Evolutionary conservation across 2,329 filamentous ascomycete genomes (phyloP), one percentile per base, ranked within the genome.

Genomic region (Hortaea werneckii): DNA sequence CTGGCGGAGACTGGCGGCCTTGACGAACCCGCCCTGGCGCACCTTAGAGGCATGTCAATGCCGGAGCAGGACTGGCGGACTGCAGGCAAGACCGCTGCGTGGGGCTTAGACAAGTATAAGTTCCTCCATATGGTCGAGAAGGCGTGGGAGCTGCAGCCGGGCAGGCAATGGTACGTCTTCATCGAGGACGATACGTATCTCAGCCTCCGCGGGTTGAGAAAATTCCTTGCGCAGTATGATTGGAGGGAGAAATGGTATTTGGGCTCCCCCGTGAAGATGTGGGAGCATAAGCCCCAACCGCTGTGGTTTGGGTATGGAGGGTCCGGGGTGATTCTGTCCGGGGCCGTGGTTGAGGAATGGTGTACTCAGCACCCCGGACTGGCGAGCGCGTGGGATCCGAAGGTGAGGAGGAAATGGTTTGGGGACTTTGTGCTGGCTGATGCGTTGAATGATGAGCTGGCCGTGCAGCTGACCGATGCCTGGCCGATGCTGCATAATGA

Each of bases 21-120:
- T 27, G 45, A 34, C 20, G 56, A 56, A 9, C 20, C 20, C 20
- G 20, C 20, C 20, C 47, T 57, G 1, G 50, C 34, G 10, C 39
- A 37, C 27, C 44, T 55, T 8, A 37, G 44, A 29, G 41, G 41
- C 5, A 42, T 52, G 37, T 46, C 50, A 5, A 48, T 52, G 9
- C 10, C 41, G 8, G 39, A 34, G 5, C 34, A 42, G 4, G 47
- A 52, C 26, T 52, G 49, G 51, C 30, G 44, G 6, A 42, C 40
- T 12, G 50, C 45, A n/a, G 47, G 29, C n/a, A 48, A 49, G 29
- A 53, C 32, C 29, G 52, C 50, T 60, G 73, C 70, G 1, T 75
- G 73, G 72, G 62, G 53, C 12, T 63, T 76, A 26, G 74, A 76
- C 60, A 72, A 72, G 52, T 76, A 68, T 62, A 76, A 76, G 54